These are phyloP conservation scores for Orbilia oligospora DNA, from an alignment of 2,329 filamentous ascomycete genomes.

Conservation along the genomic window DNA sequence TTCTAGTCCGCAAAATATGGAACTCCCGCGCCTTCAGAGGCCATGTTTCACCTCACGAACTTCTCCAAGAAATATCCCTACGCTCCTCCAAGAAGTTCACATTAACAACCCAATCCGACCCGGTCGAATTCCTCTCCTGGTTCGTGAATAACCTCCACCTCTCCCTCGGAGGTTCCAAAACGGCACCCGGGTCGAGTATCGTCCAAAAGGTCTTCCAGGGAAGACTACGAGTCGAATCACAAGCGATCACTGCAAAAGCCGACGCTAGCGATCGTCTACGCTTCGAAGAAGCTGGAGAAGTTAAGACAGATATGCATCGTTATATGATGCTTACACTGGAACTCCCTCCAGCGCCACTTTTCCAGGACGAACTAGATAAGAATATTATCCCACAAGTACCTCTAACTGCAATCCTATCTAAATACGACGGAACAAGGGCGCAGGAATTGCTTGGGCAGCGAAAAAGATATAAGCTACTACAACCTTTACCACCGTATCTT, in stretches of 20 bases:
- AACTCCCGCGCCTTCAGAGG: slow-evolving; percentile 96
- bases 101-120: slow-evolving; percentile 90
- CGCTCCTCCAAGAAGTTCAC: slow-evolving; percentile 93
- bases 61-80: slow-evolving; percentile 93
- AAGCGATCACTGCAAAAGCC: slow-evolving; percentile 91
- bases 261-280: slow-evolving; percentile 88
- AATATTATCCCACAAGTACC: slow-evolving; percentile 97
- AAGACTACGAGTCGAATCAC: slow-evolving; percentile 89
- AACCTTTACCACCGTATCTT: slow-evolving; percentile 91
- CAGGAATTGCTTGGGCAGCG: slow-evolving; percentile 92
- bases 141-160: slow-evolving; percentile 97
- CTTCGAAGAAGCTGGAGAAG: slow-evolving; percentile 89
- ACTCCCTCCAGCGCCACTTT: slow-evolving; percentile 89
- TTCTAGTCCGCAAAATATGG: slow-evolving; percentile 96
- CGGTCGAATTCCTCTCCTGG: slow-evolving; percentile 96
- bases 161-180: slow-evolving; percentile 88
- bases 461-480: slow-evolving; percentile 88
- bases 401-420: slow-evolving; percentile 84
- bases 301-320: slow-evolving; percentile 81
- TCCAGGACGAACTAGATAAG: slow-evolving; percentile 92
- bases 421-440: slow-evolving; percentile 89
- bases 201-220: slow-evolving; percentile 96
- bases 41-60: slow-evolving; percentile 96
- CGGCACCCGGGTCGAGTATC: slow-evolving; percentile 85
- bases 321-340: slow-evolving; percentile 96